phyloP scores from a whole-genome alignment of 305 asterid species.

The Rubia occidens region DNA sequence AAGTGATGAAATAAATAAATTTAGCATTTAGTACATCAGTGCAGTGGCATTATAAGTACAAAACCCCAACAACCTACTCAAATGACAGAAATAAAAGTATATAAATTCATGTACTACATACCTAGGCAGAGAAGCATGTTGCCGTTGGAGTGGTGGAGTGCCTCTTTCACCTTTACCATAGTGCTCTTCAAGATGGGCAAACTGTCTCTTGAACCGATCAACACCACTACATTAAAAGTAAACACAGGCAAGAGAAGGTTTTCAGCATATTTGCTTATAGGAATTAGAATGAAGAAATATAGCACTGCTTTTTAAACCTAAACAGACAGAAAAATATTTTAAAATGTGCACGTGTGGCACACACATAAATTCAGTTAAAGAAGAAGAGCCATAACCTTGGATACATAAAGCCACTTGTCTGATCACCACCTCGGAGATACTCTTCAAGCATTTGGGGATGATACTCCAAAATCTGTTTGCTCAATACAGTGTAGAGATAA shows the following conservation, averaged over 20 bases:
- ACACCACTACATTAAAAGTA: constrained; percentile 48
- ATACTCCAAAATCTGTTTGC: constrained; percentile 78
- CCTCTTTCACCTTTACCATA: constrained; percentile 69
- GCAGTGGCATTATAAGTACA: not conserved
- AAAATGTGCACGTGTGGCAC: not conserved
- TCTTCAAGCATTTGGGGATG: constrained; percentile 96
- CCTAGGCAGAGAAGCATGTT: constrained; percentile 89
- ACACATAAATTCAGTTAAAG: not conserved
- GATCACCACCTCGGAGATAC: constrained; percentile 77
- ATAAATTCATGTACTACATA: constrained; percentile 18
- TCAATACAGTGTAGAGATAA: constrained; percentile 14
- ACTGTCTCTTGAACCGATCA: constrained; percentile 91
- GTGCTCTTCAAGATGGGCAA: constrained; percentile 95
- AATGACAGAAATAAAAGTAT: not conserved
- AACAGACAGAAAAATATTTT: not conserved
- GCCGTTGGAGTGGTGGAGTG: constrained; percentile 66
- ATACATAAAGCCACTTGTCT: constrained; percentile 89
- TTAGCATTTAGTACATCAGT: not conserved
- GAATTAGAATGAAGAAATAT: not conserved
- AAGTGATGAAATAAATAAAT: not conserved
- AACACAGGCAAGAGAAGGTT: constrained; percentile 1
- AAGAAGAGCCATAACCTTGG: constrained; percentile 62
- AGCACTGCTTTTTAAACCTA: not conserved
- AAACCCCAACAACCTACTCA: not conserved
- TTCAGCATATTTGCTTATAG: not conserved